Conservation (phyloP, 1,284 basidiomycete genomes). For the Somion occarium region DNA sequence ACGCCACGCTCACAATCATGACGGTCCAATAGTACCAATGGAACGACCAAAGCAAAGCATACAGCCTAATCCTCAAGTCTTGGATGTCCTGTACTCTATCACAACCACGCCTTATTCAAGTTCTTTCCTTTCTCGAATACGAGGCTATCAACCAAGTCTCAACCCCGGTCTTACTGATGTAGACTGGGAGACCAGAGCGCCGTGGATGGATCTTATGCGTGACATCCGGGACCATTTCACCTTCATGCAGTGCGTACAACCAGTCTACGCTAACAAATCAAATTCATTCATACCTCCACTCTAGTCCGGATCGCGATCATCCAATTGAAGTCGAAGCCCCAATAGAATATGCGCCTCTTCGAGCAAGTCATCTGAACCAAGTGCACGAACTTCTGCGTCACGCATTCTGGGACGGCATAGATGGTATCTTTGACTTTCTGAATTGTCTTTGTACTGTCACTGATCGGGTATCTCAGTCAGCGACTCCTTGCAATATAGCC, state of each 20-base stretch:
- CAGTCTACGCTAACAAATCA: background rate
- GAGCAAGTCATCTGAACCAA: constrained; percentile 55
- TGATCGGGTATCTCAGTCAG: constrained; percentile 41
- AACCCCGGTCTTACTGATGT: constrained; percentile 36
- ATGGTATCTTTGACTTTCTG: constrained; percentile 39
- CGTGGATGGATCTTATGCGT: constrained; percentile 71
- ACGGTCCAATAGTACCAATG: constrained; percentile 17
- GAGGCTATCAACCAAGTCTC: constrained; percentile 28
- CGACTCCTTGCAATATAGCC: constrained; percentile 60
- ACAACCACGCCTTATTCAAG: constrained; percentile 54
- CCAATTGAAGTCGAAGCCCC: constrained; percentile 40
- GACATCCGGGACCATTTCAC: constrained; percentile 62
- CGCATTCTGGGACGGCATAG: constrained; percentile 70
- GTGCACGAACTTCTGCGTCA: constrained; percentile 63
- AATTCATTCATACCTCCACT: constrained; percentile 1
- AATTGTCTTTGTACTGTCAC: constrained; percentile 3
- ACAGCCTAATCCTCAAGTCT: constrained; percentile 34
- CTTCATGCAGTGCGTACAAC: constrained; percentile 47
- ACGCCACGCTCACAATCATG: constrained; percentile 1
- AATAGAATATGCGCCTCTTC: constrained; percentile 60
- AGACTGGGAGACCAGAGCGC: constrained; percentile 65
- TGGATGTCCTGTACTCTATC: constrained; percentile 51
- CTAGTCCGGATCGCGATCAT: constrained; percentile 52
- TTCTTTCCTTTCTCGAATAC: constrained; percentile 60
- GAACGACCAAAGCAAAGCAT: constrained; percentile 5